Evolutionary conservation across 2,329 filamentous ascomycete genomes (phyloP).

Genomic region (Venturia effusa): DNA sequence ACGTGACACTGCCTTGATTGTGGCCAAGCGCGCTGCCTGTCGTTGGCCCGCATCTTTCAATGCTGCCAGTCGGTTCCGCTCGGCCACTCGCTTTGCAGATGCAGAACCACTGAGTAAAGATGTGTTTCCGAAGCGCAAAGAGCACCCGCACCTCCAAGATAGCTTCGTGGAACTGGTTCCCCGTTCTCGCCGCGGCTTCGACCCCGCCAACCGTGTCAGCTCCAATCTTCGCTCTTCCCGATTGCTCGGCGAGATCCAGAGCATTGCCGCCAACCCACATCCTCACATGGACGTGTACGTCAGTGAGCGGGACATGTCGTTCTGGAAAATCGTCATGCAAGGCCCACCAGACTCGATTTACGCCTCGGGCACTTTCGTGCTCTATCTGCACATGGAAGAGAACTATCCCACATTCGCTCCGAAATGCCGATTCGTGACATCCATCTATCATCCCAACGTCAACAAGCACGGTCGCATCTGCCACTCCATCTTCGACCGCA

Average conservation of each 20-base stretch:
- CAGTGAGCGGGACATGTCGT: constrained; percentile 26
- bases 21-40: not conserved
- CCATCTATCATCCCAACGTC: constrained; percentile 27
- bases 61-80: constrained; percentile 13
- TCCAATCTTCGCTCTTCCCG: constrained; percentile 19
- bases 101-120: constrained; percentile 20
- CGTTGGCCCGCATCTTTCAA: not conserved
- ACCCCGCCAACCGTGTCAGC: constrained; percentile 11
- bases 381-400: constrained; percentile 27
- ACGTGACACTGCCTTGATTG: constrained; percentile 16
- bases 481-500: constrained; percentile 23
- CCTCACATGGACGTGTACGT: constrained; percentile 29
- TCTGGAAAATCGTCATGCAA: constrained; percentile 31
- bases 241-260: constrained; percentile 25
- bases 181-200: constrained; percentile 3
- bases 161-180: constrained; percentile 19
- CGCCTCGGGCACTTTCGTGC: constrained; percentile 22
- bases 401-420: constrained; percentile 26
- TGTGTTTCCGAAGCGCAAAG: constrained; percentile 22
- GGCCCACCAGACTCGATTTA: constrained; percentile 24
- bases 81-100: constrained; percentile 4
- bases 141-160: constrained; percentile 23
- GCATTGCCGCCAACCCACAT: constrained; percentile 20
- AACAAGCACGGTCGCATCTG: constrained; percentile 25
- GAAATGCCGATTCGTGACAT: constrained; percentile 26